These are phyloP conservation scores for Stephanodiscus minutulus DNA, from an alignment of 108 stramenopile genomes.

Conservation along the genomic window DNA sequence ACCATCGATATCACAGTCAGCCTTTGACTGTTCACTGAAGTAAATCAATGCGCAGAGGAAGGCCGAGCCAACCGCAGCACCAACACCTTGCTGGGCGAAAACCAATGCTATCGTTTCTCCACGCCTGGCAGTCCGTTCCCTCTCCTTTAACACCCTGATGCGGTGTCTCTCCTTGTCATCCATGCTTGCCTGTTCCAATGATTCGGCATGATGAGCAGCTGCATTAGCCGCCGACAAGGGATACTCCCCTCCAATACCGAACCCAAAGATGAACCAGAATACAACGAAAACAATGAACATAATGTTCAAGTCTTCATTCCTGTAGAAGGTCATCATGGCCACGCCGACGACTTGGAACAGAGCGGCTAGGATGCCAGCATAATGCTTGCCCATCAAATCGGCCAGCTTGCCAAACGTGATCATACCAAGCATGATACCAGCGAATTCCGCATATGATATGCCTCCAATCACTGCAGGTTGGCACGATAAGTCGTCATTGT, in stretches of 20 bases:
- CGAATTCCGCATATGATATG: constrained; percentile 31
- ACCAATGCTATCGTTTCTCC: constrained; percentile 35
- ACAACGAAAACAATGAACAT: constrained; percentile 1
- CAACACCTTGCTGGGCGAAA: constrained; percentile 41
- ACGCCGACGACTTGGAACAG: not conserved
- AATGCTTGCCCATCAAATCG: constrained; percentile 13
- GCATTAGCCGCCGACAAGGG: constrained; percentile 27
- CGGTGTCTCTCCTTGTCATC: constrained; percentile 13
- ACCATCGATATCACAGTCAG: constrained; percentile 17
- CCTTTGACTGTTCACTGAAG: constrained; percentile 5
- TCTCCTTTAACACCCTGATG: constrained; percentile 1
- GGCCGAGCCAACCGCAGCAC: constrained; percentile 27
- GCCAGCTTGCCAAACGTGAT: constrained; percentile 18
- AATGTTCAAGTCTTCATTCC: not conserved
- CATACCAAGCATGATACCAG: constrained; percentile 42
- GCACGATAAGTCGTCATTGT: not conserved
- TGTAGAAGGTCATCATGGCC: constrained; percentile 12
- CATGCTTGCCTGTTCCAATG: constrained; percentile 8
- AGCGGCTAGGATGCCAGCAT: constrained; percentile 8
- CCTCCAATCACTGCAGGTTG: not conserved
- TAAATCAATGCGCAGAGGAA: constrained; percentile 30
- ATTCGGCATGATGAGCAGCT: constrained; percentile 20
- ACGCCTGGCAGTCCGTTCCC: constrained; percentile 1
- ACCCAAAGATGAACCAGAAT: constrained; percentile 29
- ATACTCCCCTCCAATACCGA: constrained; percentile 43